These are phyloP conservation scores for Populus pruinosa DNA, from an alignment of 345 rosid species.

Conservation along the genomic window DNA sequence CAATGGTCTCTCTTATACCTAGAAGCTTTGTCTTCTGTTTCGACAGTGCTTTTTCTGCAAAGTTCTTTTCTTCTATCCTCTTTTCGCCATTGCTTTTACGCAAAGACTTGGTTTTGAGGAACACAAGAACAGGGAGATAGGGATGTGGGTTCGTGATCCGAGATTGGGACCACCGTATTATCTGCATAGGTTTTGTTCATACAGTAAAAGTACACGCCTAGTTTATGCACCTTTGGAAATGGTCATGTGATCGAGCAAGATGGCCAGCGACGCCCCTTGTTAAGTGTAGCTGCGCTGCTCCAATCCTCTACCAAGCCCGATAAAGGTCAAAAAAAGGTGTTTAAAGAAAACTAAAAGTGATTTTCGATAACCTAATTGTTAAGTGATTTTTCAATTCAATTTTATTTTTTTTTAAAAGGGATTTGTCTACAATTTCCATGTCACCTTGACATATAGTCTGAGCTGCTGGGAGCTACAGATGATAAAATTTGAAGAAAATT, in stretches of 20 bases:
- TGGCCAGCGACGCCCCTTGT: too few relatives aligned
- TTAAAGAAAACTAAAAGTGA: too few relatives aligned
- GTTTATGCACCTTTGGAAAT: neutral
- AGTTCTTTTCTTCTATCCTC: neutral
- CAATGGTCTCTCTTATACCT: constrained; percentile 9
- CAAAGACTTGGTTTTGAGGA: constrained; percentile 41
- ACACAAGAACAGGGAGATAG: constrained; percentile 25
- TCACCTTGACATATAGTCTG: too few relatives aligned
- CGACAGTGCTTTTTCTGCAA: neutral
- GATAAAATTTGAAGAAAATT: too few relatives aligned
- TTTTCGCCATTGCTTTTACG: constrained; percentile 58
- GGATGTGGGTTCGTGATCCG: constrained; percentile 40
- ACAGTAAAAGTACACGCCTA: neutral
- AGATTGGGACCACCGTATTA: constrained; percentile 45
- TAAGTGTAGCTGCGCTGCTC: too few relatives aligned
- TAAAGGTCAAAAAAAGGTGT: too few relatives aligned
- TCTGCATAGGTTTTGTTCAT: neutral
- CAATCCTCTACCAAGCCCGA: too few relatives aligned
- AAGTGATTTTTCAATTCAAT: neutral
- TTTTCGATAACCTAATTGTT: neutral
- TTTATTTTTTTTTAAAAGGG: too few relatives aligned
- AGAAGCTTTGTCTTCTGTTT: neutral
- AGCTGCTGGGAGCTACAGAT: too few relatives aligned
- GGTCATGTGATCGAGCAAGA: too few relatives aligned
- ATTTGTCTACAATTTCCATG: too few relatives aligned